Evolutionary conservation across 331 rosid genomes (phyloP).

Genomic region (Cucumis variabilis): DNA sequence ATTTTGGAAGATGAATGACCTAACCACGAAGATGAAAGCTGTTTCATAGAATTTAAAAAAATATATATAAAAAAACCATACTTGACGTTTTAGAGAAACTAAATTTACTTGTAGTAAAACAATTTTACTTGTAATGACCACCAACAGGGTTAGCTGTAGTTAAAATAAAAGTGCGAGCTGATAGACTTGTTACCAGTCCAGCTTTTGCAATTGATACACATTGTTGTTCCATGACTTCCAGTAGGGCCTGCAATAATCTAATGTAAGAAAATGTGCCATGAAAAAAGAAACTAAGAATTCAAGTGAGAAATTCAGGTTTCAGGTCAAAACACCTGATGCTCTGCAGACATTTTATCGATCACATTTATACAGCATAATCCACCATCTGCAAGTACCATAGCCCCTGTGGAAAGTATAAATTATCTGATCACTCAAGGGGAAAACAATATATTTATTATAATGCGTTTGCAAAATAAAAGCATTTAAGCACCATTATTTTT

Average conservation of each 20-base stretch:
- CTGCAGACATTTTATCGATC: constrained; percentile 97
- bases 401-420: constrained; percentile 60
- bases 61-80: too few species aligned
- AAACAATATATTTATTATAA: constrained; percentile 20
- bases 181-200: constrained; percentile 91
- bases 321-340: constrained; percentile 84
- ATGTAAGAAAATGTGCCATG: constrained; percentile 31
- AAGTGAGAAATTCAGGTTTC: constrained; percentile 23
- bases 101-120: constrained; percentile 85
- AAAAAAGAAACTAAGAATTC: constrained; percentile 30
- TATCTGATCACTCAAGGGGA: constrained; percentile 37
- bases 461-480: constrained; percentile 18
- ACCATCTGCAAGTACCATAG: constrained; percentile 96
- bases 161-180: constrained; percentile 89
- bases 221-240: constrained; percentile 99
- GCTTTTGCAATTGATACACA: constrained; percentile 98
- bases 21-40: neutral
- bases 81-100: neutral
- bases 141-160: constrained; percentile 98
- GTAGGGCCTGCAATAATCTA: constrained; percentile 64
- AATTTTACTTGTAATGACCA: constrained; percentile 88
- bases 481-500: constrained; percentile 27
- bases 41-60: too few species aligned
- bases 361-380: constrained; percentile 96
- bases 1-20: neutral